phyloP scores from a whole-genome alignment of 2,329 filamentous ascomycete species.

The Curvularia spicifera region DNA sequence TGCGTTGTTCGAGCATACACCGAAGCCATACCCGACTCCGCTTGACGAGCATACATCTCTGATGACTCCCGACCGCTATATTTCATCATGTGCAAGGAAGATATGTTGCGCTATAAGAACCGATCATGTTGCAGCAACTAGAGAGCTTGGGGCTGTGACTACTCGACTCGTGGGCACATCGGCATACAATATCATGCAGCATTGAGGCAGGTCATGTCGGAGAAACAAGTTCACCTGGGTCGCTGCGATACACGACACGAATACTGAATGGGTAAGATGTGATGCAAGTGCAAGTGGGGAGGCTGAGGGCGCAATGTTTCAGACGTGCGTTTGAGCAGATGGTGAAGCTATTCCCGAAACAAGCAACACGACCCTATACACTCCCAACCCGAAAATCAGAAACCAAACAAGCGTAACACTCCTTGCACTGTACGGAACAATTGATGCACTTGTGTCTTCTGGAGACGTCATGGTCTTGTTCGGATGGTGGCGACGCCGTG shows the following conservation, averaged over 20 bases:
- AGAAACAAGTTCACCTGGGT: not conserved
- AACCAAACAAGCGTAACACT: slow-evolving; percentile 22
- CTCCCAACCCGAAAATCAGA: slow-evolving; percentile 13
- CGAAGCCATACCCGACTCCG: not conserved
- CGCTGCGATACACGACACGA: not conserved
- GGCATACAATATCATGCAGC: not conserved
- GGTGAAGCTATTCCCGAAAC: slow-evolving; percentile 35
- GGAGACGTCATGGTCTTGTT: not conserved
- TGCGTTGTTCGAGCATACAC: not conserved
- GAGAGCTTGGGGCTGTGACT: not conserved
- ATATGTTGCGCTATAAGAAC: no score
- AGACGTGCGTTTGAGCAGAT: slow-evolving; percentile 32
- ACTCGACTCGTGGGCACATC: not conserved
- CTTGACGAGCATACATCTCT: not conserved
- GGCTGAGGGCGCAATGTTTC: slow-evolving; percentile 34
- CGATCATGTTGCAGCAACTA: not conserved
- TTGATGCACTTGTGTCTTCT: slow-evolving; percentile 3
- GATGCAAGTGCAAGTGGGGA: slow-evolving; percentile 2
- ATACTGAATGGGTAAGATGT: not conserved
- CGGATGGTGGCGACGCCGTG: slow-evolving; percentile 25
- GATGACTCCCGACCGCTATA: not conserved
- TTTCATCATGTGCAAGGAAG: not conserved
- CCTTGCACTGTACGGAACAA: slow-evolving; percentile 21
- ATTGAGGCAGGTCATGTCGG: slow-evolving; percentile 2
- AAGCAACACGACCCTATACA: slow-evolving; percentile 12